Conservation (phyloP, 2,329 filamentous ascomycete species). For the Ascochyta viciae-villosae region DNA sequence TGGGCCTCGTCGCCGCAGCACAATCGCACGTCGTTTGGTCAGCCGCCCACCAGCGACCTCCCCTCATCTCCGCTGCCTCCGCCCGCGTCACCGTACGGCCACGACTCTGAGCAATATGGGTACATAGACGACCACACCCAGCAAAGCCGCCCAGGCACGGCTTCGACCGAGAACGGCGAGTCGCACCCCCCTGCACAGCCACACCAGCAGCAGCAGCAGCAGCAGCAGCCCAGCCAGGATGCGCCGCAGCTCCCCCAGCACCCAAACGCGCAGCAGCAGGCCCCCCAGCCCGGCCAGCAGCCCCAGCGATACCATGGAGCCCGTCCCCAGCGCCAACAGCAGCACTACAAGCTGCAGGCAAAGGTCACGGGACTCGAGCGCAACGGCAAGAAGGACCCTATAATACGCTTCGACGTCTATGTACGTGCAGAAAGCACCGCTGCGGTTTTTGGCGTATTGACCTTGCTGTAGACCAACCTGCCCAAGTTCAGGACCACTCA, state of each 20-base stretch:
- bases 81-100: slow-evolving; percentile 49
- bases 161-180: slow-evolving; percentile 44
- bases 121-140: slow-evolving; percentile 44
- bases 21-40: slow-evolving; percentile 57
- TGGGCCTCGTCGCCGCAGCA: slow-evolving; percentile 68
- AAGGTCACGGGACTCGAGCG: slow-evolving; percentile 95
- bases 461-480: slow-evolving; percentile 81
- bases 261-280: slow-evolving; percentile 48
- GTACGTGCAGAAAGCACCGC: slow-evolving; percentile 60
- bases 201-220: slow-evolving; percentile 43
- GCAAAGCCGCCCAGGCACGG: slow-evolving; percentile 33
- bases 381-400: slow-evolving; percentile 93
- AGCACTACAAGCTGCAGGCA: slow-evolving; percentile 84
- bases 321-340: slow-evolving; percentile 58
- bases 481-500: slow-evolving; percentile 97
- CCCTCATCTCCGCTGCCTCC: slow-evolving; percentile 51
- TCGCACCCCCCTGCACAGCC: slow-evolving; percentile 42
- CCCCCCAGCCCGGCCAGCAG: slow-evolving; percentile 49
- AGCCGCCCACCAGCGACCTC: slow-evolving; percentile 52
- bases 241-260: slow-evolving; percentile 35
- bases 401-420: slow-evolving; percentile 94
- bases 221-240: slow-evolving; percentile 46
- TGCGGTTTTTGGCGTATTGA: slow-evolving; percentile 14
- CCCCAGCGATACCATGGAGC: slow-evolving; percentile 56
- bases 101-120: slow-evolving; percentile 44